Percentiles rank a stretch among this genome's conserved stretches.
Evolutionary conservation across 2,329 filamentous ascomycete genomes (phyloP).

Genomic region (Aspergillus amoenus): DNA sequence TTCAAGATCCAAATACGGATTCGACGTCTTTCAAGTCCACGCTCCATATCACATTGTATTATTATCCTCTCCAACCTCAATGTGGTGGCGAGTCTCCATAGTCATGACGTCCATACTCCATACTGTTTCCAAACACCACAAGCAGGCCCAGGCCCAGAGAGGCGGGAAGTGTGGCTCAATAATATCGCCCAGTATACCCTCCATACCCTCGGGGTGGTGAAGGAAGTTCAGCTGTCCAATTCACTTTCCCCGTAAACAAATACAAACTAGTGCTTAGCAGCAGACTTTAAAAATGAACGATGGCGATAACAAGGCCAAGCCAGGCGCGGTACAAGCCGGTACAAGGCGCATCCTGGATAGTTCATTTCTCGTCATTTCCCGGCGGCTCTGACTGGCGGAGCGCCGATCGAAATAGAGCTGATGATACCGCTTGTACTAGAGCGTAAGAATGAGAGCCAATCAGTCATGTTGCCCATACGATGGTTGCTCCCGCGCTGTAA

Average conservation of each 20-base stretch:
- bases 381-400: constrained; percentile 11
- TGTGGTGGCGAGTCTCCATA: constrained; percentile 3
- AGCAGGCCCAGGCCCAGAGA: neutral
- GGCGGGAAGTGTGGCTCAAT: neutral
- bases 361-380: constrained; percentile 10
- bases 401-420: constrained; percentile 14
- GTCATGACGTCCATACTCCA: constrained; percentile 3
- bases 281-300: neutral
- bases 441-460: constrained; percentile 11
- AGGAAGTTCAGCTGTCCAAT: neutral
- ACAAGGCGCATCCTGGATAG: constrained; percentile 8
- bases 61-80: neutral
- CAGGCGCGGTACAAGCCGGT: constrained; percentile 4
- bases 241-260: constrained; percentile 7
- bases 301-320: constrained; percentile 1
- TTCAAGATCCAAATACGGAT: neutral
- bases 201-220: neutral
- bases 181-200: neutral
- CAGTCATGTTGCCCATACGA: constrained; percentile 1
- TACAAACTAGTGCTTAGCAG: constrained; percentile 5
- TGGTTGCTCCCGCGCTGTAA: neutral
- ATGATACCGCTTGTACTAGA: constrained; percentile 14
- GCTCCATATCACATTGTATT: neutral
- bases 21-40: neutral
- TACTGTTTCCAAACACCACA: neutral